Evolutionary conservation across 1,284 basidiomycete species (phyloP).

Genomic region (Hypsizygus ulmarius): DNA sequence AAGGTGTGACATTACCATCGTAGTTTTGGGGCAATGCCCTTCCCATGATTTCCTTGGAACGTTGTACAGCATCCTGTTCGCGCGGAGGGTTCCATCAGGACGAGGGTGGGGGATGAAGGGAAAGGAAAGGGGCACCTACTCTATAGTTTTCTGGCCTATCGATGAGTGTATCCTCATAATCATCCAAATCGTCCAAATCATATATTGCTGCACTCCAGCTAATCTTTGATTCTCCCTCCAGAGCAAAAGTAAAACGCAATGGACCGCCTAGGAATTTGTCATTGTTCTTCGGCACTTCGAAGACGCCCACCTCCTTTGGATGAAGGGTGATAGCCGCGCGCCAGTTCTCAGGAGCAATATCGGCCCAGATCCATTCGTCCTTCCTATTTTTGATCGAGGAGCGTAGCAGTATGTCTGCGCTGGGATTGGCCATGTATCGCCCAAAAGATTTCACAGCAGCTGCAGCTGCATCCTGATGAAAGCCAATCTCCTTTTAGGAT

Average conservation of each 20-base stretch:
- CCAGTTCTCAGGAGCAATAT: slow-evolving; percentile 13
- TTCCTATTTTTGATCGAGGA: slow-evolving; percentile 11
- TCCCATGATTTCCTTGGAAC: no score
- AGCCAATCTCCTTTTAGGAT: neutral
- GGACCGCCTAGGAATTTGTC: slow-evolving; percentile 7
- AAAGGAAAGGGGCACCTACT: no score
- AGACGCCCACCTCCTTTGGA: slow-evolving; percentile 12
- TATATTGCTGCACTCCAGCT: no score
- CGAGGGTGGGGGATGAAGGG: no score
- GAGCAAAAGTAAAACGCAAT: slow-evolving; percentile 3
- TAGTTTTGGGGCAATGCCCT: neutral
- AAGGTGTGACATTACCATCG: neutral
- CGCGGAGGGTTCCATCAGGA: no score
- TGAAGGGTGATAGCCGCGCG: neutral
- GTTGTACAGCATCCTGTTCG: no score
- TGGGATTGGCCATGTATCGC: slow-evolving; percentile 2
- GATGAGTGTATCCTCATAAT: no score
- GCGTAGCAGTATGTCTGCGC: slow-evolving; percentile 11
- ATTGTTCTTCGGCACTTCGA: neutral
- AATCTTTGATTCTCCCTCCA: neutral
- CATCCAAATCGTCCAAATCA: no score
- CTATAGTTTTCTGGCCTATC: no score
- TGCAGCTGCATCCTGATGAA: slow-evolving; percentile 8
- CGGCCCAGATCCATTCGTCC: slow-evolving; percentile 13
- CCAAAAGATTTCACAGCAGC: slow-evolving; percentile 10